These are phyloP conservation scores for Aphanomyces stellatus DNA, from an alignment of 352 stramenopile species.

Conservation along the genomic window DNA sequence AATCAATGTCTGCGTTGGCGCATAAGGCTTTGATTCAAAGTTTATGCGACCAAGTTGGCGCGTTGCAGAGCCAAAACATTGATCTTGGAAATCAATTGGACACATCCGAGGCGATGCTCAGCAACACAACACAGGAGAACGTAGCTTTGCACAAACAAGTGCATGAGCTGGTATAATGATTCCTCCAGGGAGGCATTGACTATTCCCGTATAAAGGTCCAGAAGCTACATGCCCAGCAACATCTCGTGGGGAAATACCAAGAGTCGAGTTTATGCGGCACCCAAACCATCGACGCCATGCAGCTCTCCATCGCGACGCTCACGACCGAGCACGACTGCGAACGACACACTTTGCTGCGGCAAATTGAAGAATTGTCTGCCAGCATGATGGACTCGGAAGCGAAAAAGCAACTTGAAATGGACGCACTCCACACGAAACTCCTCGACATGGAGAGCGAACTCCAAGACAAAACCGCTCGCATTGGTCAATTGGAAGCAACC, in stretches of 20 bases:
- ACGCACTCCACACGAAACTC: constrained; percentile 5
- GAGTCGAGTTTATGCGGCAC: constrained; percentile 29
- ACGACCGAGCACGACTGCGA: constrained; percentile 30
- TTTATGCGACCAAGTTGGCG: constrained; percentile 13
- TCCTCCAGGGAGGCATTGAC: background rate
- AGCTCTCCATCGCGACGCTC: constrained; percentile 30
- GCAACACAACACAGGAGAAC: background rate
- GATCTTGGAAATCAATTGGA: background rate
- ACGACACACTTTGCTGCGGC: constrained; percentile 12
- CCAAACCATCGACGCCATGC: constrained; percentile 31
- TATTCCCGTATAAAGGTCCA: background rate
- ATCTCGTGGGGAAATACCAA: constrained; percentile 31
- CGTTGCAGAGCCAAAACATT: constrained; percentile 13
- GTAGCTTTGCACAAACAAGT: background rate
- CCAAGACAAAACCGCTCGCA: background rate
- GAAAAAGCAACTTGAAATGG: background rate
- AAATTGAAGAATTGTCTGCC: background rate
- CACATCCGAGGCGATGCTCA: background rate
- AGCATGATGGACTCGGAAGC: constrained; percentile 1
- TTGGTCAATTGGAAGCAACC: background rate
- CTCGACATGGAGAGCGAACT: background rate
- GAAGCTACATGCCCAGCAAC: background rate
- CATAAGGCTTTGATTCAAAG: background rate
- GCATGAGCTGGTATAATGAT: background rate
- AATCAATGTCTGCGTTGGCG: background rate